A percentile compares a stretch with the other conserved stretches of the same genome.
Evolutionary conservation across 2,329 filamentous ascomycete genomes (phyloP).

Genomic region (Cadophora luteo-olivacea): DNA sequence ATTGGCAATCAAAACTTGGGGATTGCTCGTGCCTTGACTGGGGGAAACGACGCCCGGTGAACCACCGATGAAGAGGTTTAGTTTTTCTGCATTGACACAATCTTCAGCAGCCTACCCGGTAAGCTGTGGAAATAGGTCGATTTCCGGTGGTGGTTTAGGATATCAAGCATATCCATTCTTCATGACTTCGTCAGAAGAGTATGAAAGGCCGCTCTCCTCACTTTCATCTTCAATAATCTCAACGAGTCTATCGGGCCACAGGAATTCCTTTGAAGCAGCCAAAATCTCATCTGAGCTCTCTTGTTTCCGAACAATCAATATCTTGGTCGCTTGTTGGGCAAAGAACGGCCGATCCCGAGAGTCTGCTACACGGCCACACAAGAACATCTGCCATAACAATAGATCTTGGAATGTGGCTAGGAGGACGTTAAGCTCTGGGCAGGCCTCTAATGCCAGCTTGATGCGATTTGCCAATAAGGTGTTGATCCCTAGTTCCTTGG

Average conservation of each 20-base stretch:
- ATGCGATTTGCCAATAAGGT: constrained; percentile 32
- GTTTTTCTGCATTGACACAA: background rate
- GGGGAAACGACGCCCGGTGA: background rate
- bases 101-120: background rate
- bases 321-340: constrained; percentile 32
- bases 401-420: constrained; percentile 37
- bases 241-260: constrained; percentile 34
- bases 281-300: constrained; percentile 30
- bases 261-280: constrained; percentile 25
- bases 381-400: constrained; percentile 38
- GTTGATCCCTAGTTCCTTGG: constrained; percentile 33
- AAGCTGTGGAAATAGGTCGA: no score
- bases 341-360: constrained; percentile 32
- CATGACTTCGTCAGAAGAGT: background rate
- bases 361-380: constrained; percentile 35
- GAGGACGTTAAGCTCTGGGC: constrained; percentile 35
- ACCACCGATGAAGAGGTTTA: background rate
- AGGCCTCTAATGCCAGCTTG: constrained; percentile 28
- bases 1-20: background rate
- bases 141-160: background rate
- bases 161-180: background rate
- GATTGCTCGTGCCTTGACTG: background rate
- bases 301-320: constrained; percentile 31
- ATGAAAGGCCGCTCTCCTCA: background rate
- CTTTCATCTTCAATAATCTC: constrained; percentile 5